A percentile compares a stretch with the other conserved stretches of the same genome.
Evolutionary conservation across 2,329 filamentous ascomycete genomes (phyloP).

Genomic region (Ophiosphaerella korrae): DNA sequence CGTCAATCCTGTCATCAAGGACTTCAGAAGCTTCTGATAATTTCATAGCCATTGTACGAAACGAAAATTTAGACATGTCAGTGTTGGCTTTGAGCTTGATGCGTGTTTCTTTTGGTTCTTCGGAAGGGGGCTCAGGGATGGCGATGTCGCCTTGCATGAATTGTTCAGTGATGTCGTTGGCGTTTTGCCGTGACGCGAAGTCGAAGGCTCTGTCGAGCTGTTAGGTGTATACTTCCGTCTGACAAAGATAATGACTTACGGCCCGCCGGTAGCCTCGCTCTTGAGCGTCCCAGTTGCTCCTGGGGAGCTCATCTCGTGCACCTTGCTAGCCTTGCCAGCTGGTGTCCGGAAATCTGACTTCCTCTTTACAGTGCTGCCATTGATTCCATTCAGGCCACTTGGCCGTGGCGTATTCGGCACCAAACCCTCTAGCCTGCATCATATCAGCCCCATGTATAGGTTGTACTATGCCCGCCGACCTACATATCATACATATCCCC

Average conservation of each 20-base stretch:
- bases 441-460: slow-evolving; percentile 9
- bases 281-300: slow-evolving; percentile 43
- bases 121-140: slow-evolving; percentile 70
- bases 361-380: slow-evolving; percentile 58
- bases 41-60: slow-evolving; percentile 95
- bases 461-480: slow-evolving; percentile 1
- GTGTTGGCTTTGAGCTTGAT: slow-evolving; percentile 85
- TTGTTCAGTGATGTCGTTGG: slow-evolving; percentile 81
- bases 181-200: slow-evolving; percentile 77
- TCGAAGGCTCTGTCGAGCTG: slow-evolving; percentile 56
- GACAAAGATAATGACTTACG: slow-evolving; percentile 41
- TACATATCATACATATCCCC: slow-evolving; percentile 83
- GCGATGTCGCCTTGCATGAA: slow-evolving; percentile 74
- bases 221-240: slow-evolving; percentile 5
- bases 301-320: slow-evolving; percentile 57
- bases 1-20: slow-evolving; percentile 92
- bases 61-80: slow-evolving; percentile 87
- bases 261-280: slow-evolving; percentile 43
- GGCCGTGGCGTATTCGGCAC: slow-evolving; percentile 52
- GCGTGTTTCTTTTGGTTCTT: slow-evolving; percentile 74
- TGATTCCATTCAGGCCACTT: slow-evolving; percentile 47
- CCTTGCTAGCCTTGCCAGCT: slow-evolving; percentile 49
- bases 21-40: slow-evolving; percentile 90
- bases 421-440: slow-evolving; percentile 53
- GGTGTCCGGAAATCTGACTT: slow-evolving; percentile 60